A percentile compares a stretch with the other conserved stretches of the same genome.
These are phyloP conservation scores for Solanum phureja DNA, from an alignment of 257 asterid species.

Conservation along the genomic window DNA sequence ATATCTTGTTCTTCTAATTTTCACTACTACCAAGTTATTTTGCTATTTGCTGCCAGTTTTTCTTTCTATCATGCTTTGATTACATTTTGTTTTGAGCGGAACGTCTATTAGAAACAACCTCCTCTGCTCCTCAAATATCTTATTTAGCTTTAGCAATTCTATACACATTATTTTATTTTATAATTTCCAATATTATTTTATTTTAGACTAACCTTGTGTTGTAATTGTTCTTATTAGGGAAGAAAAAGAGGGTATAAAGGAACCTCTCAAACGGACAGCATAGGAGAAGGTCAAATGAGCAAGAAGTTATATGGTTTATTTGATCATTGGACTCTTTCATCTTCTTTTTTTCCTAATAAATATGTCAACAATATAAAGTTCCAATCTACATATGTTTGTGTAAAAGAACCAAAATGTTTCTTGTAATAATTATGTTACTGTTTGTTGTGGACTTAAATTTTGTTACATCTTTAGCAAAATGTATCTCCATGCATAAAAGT, in stretches of 20 bases:
- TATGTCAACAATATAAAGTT: not conserved
- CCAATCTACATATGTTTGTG: not conserved
- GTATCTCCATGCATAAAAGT: not conserved
- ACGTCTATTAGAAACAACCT: no score
- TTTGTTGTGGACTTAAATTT: not conserved
- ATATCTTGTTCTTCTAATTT: not conserved
- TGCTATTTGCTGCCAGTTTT: not conserved
- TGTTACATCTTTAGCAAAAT: not conserved
- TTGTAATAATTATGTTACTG: not conserved
- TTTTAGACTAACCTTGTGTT: not conserved
- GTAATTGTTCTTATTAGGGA: slow-evolving; percentile 38
- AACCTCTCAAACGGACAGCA: slow-evolving; percentile 5
- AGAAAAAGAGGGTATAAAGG: slow-evolving; percentile 38
- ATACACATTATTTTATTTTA: not conserved
- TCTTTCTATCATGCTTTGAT: not conserved
- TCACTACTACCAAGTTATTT: not conserved
- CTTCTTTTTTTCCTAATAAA: not conserved
- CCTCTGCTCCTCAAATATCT: no score
- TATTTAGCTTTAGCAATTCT: not conserved
- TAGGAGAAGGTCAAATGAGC: not conserved
- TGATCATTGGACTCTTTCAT: not conserved
- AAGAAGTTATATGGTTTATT: not conserved
- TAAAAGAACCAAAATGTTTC: not conserved
- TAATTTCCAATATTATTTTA: not conserved
- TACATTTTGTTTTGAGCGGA: not conserved